A percentile compares a stretch with the other conserved stretches of the same genome.
These are phyloP conservation scores for Alternaria triticimaculans DNA, from an alignment of 2,329 filamentous ascomycete genomes.

Conservation along the genomic window DNA sequence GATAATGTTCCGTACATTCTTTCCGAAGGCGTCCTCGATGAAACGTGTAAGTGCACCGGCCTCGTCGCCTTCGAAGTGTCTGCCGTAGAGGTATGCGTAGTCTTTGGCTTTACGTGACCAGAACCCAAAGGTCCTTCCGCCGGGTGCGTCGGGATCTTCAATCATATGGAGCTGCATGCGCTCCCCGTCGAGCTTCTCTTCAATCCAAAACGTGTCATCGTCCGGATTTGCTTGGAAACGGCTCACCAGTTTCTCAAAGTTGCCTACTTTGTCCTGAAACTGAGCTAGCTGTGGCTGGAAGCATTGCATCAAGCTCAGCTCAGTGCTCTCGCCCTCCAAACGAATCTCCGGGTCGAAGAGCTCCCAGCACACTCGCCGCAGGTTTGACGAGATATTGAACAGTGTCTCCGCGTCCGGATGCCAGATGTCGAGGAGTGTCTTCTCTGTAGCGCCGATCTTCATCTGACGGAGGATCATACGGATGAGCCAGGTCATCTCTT, in stretches of 20 bases:
- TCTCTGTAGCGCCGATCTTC: slow-evolving; percentile 81
- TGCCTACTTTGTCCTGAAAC: slow-evolving; percentile 75
- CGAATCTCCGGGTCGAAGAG: slow-evolving; percentile 75
- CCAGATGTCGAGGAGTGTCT: slow-evolving; percentile 77
- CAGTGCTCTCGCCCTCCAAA: slow-evolving; percentile 76
- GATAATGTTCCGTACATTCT: slow-evolving; percentile 83
- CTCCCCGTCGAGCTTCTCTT: slow-evolving; percentile 97
- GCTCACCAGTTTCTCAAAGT: slow-evolving; percentile 79
- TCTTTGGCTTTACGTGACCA: slow-evolving; percentile 98
- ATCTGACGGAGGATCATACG: slow-evolving; percentile 87
- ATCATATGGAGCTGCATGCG: slow-evolving; percentile 96
- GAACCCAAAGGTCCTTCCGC: slow-evolving; percentile 79
- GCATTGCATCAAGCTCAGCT: slow-evolving; percentile 86
- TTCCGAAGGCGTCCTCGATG: slow-evolving; percentile 76
- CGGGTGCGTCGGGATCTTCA: slow-evolving; percentile 69
- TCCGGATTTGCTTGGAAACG: slow-evolving; percentile 70
- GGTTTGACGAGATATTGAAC: slow-evolving; percentile 89
- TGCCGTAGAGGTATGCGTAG: slow-evolving; percentile 92
- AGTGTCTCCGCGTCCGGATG: slow-evolving; percentile 61
- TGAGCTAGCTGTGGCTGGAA: slow-evolving; percentile 96
- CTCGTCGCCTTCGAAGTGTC: slow-evolving; percentile 71
- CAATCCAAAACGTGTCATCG: slow-evolving; percentile 88
- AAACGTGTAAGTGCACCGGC: slow-evolving; percentile 81
- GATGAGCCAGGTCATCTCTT: slow-evolving; percentile 93
- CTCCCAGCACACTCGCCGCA: slow-evolving; percentile 94